A percentile compares a stretch with the other conserved stretches of the same genome.
These are phyloP conservation scores for Gentiana dahurica DNA, from an alignment of 257 asterid genomes.

Conservation along the genomic window DNA sequence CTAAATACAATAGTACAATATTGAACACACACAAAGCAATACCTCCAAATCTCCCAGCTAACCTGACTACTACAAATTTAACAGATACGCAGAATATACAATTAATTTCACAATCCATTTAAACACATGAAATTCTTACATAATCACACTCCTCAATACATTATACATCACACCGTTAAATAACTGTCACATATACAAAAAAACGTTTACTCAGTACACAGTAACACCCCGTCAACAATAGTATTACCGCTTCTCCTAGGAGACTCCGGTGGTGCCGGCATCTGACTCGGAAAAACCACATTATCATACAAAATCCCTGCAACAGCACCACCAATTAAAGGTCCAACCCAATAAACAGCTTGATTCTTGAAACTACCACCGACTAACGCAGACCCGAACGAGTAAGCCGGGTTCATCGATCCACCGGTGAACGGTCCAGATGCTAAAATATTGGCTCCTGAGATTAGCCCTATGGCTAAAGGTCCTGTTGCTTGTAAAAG, in stretches of 20 bases:
- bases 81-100: no score
- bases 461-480: conserved; percentile 45
- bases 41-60: no score
- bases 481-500: conserved; percentile 49
- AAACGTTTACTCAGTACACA: no score
- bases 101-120: no score
- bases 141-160: no score
- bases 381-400: conserved; percentile 55
- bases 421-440: conserved; percentile 82
- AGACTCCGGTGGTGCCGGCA: conserved; percentile 17
- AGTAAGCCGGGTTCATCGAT: conserved; percentile 69
- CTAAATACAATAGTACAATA: no score
- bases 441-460: conserved; percentile 76
- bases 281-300: conserved; percentile 40
- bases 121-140: no score
- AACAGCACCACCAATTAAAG: conserved; percentile 58
- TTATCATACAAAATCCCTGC: conserved; percentile 67
- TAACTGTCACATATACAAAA: no score
- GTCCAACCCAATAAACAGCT: conserved; percentile 76
- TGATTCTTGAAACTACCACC: conserved; percentile 73
- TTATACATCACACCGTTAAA: no score
- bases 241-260: conserved; percentile 13
- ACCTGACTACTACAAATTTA: no score
- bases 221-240: no score
- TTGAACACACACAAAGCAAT: no score